A percentile compares a stretch with the other conserved stretches of the same genome.
These are phyloP conservation scores for Ustilago cynodontis DNA, from an alignment of 1,284 basidiomycete species.

Conservation along the genomic window DNA sequence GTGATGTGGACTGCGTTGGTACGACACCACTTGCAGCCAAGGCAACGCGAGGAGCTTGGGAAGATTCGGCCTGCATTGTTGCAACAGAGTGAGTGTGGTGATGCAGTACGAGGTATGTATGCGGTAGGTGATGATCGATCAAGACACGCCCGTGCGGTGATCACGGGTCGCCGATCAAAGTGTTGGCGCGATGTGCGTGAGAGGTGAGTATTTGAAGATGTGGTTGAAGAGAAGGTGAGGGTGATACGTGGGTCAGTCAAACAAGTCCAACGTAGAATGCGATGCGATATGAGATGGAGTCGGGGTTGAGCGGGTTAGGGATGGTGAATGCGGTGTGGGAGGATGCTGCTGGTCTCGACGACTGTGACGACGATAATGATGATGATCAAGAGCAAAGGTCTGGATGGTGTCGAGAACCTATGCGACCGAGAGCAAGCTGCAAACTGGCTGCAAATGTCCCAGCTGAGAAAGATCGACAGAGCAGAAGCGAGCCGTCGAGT, in stretches of 20 bases:
- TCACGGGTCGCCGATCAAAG: conserved; percentile 7
- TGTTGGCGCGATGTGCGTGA: background rate
- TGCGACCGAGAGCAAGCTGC: conserved; percentile 17
- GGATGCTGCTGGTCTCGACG: background rate
- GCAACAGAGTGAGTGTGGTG: conserved; percentile 4
- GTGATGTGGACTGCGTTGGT: conserved; percentile 25
- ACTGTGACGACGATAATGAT: background rate
- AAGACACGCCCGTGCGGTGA: conserved; percentile 17
- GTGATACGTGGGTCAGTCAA: conserved; percentile 22
- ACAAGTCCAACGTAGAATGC: conserved; percentile 5
- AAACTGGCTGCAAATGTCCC: conserved; percentile 25
- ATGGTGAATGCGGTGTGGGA: background rate
- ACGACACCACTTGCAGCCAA: conserved; percentile 13
- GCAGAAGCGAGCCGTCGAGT: conserved; percentile 18
- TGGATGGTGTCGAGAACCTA: conserved; percentile 5
- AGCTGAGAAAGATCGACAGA: conserved; percentile 5
- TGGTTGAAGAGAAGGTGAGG: background rate
- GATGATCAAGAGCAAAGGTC: conserved; percentile 5
- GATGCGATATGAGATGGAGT: background rate
- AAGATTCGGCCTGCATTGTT: conserved; percentile 40
- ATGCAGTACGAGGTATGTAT: conserved; percentile 3
- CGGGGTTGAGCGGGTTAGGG: background rate
- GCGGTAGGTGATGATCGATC: background rate
- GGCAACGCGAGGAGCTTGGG: conserved; percentile 21
- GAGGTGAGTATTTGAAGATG: background rate